Conservation (phyloP, 2,329 filamentous ascomycete species). For the Fusarium sarcochroum region DNA sequence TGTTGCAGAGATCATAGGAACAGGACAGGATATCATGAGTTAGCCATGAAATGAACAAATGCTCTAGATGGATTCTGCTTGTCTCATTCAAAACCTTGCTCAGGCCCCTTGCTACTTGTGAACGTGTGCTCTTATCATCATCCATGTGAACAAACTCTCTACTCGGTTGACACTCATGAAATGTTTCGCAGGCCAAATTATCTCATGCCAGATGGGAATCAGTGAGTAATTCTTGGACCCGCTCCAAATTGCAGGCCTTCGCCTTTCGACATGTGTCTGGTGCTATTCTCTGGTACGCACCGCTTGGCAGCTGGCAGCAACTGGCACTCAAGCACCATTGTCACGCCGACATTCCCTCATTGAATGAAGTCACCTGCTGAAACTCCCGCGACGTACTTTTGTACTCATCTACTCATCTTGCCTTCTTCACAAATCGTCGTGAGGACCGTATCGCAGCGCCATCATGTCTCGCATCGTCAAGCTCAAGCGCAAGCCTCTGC, state of each 20-base stretch:
- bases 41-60: too few relatives aligned
- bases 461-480: slow-evolving; percentile 6
- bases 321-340: not conserved
- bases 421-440: too few relatives aligned
- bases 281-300: rapidly evolving
- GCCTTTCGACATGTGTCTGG: not conserved
- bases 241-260: not conserved
- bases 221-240: not conserved
- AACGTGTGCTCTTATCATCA: too few relatives aligned
- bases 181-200: not conserved
- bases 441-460: not conserved
- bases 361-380: rapidly evolving
- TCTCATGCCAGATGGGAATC: not conserved
- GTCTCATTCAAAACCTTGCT: too few relatives aligned
- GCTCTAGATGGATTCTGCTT: too few relatives aligned
- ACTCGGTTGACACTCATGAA: too few relatives aligned
- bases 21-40: too few relatives aligned
- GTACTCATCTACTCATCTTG: rapidly evolving
- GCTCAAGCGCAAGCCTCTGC: not conserved
- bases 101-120: too few relatives aligned
- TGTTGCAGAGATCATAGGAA: too few relatives aligned
- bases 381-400: rapidly evolving
- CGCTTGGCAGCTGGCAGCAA: not conserved
- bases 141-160: too few relatives aligned
- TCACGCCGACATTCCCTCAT: rapidly evolving